Percentiles rank a stretch among this genome's conserved stretches.
These are phyloP conservation scores for Porpolomopsis calyptriformis DNA, from an alignment of 768 basidiomycete genomes.

Conservation along the genomic window DNA sequence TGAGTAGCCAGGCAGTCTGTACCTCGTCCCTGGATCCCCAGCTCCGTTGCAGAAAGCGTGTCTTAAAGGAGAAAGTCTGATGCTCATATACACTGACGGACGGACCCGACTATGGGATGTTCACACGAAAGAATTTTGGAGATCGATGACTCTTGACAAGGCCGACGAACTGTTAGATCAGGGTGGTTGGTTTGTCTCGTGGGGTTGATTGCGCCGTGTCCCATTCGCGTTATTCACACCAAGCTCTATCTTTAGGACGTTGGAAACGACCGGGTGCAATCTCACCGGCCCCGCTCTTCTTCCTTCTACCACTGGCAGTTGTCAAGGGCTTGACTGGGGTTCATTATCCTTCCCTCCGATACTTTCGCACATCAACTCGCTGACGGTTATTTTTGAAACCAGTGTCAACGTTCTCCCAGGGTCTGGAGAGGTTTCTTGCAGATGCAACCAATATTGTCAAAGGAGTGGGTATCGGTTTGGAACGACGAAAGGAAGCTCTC, in stretches of 20 bases:
- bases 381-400: neutral
- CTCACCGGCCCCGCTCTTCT: constrained; percentile 3
- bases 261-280: neutral
- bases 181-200: constrained; percentile 73
- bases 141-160: constrained; percentile 69
- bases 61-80: constrained; percentile 54
- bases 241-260: neutral
- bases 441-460: constrained; percentile 41
- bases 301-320: neutral
- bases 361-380: constrained; percentile 12
- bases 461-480: constrained; percentile 36
- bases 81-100: constrained; percentile 66
- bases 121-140: constrained; percentile 70
- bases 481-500: constrained; percentile 32
- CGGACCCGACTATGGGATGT: constrained; percentile 84
- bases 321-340: constrained; percentile 10
- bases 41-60: constrained; percentile 54
- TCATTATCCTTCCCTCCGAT: neutral
- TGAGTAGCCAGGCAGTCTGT: constrained; percentile 38
- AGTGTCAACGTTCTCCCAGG: constrained; percentile 42
- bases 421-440: constrained; percentile 42
- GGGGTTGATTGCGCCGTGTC: constrained; percentile 10
- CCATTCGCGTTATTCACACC: neutral
- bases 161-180: constrained; percentile 63
- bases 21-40: constrained; percentile 73